These are phyloP conservation scores for Dichomitus squalens DNA, from an alignment of 1,284 basidiomycete species.

Conservation along the genomic window DNA sequence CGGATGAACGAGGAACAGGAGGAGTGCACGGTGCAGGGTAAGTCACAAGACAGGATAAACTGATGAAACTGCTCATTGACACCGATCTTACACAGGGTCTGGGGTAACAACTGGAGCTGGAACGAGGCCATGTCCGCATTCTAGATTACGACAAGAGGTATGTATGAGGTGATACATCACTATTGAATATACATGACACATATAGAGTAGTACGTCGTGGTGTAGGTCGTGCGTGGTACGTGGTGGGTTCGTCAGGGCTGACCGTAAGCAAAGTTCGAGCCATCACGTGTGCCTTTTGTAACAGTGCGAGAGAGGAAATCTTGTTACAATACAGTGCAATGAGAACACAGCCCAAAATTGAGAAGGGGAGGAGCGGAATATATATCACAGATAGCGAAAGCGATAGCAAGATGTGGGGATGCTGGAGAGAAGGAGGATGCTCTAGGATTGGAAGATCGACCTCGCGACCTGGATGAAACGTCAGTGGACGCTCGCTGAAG, in stretches of 20 bases:
- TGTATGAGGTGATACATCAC: constrained; percentile 38
- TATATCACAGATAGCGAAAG: constrained; percentile 63
- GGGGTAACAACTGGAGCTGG: constrained; percentile 59
- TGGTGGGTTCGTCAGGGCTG: constrained; percentile 38
- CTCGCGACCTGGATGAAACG: constrained; percentile 56
- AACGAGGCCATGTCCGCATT: constrained; percentile 56
- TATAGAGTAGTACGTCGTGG: constrained; percentile 31
- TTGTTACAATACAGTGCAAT: constrained; percentile 79
- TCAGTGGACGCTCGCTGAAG: background rate
- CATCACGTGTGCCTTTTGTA: constrained; percentile 47
- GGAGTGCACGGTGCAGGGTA: constrained; percentile 78
- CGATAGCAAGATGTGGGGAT: constrained; percentile 43
- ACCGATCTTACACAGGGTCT: constrained; percentile 27
- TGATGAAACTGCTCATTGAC: constrained; percentile 11
- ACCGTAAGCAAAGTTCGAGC: constrained; percentile 52
- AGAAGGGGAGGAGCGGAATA: constrained; percentile 44
- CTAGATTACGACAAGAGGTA: constrained; percentile 40
- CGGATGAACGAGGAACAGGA: constrained; percentile 62
- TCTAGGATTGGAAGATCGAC: constrained; percentile 76
- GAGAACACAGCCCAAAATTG: constrained; percentile 39
- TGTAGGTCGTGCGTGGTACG: constrained; percentile 31
- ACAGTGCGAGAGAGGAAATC: constrained; percentile 53
- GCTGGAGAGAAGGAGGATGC: constrained; percentile 28
- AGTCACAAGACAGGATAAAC: constrained; percentile 26
- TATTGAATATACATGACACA: constrained; percentile 40